phyloP scores from a whole-genome alignment of 306 rosid species.

The Begonia masoniana region DNA sequence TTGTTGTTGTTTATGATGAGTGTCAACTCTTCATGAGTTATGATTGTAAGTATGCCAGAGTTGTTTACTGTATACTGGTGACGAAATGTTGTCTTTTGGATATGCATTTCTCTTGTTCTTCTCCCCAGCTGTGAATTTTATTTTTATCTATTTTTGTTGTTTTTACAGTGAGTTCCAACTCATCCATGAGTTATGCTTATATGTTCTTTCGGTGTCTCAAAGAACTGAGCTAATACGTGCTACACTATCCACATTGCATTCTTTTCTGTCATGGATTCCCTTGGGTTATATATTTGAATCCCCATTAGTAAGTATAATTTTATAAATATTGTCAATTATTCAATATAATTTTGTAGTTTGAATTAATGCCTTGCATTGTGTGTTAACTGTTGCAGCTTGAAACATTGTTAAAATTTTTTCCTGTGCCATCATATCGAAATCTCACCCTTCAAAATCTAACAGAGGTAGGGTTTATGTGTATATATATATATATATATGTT shows the following conservation, averaged over 20 bases:
- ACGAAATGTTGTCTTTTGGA: no score
- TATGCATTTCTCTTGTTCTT: no score
- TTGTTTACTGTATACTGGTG: no score
- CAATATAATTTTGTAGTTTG: not conserved
- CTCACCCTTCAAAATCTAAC: conserved; percentile 85
- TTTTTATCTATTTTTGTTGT: not conserved
- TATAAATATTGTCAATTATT: no score
- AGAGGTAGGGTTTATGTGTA: conserved; percentile 32
- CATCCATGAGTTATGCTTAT: conserved; percentile 94
- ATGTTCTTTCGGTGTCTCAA: conserved; percentile 89
- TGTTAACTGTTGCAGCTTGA: conserved; percentile 48
- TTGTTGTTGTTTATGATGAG: no score
- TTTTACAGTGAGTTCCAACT: conserved; percentile 88
- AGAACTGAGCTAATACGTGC: conserved; percentile 90
- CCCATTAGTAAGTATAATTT: conserved; percentile 48
- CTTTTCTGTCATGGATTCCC: conserved; percentile 98
- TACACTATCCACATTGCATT: conserved; percentile 87
- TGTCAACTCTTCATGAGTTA: no score
- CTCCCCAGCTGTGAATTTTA: no score
- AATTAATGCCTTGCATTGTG: conserved; percentile 5
- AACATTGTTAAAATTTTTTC: conserved; percentile 85
- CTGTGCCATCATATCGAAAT: conserved; percentile 75
- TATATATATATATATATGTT: no score
- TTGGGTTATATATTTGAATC: conserved; percentile 96
- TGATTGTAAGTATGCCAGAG: no score